Percentiles rank a stretch among this genome's conserved stretches.
These are phyloP conservation scores for Lepidium africanum DNA, from an alignment of 345 rosid genomes.

Conservation along the genomic window DNA sequence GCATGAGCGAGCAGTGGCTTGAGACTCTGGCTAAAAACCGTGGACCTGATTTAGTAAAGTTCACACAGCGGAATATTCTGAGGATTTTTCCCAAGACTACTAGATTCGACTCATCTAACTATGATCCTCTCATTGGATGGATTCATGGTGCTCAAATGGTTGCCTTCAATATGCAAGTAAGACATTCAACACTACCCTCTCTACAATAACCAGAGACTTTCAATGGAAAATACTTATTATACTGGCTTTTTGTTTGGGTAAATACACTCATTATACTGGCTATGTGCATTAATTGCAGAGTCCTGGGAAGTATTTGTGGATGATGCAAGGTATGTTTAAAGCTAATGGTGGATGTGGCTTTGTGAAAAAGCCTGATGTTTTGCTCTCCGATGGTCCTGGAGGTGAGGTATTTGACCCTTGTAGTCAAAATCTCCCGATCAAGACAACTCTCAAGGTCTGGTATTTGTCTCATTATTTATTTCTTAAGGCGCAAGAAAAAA, in stretches of 20 bases:
- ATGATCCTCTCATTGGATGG: conserved; percentile 80
- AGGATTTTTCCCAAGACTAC: conserved; percentile 78
- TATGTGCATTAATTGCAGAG: conserved; percentile 54
- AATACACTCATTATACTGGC: too few species aligned
- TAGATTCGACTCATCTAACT: conserved; percentile 72
- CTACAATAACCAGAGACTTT: neutral
- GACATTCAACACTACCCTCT: neutral
- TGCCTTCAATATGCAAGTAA: conserved; percentile 98
- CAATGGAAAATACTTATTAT: neutral
- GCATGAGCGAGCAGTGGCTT: conserved; percentile 67
- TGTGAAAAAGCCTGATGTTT: conserved; percentile 67
- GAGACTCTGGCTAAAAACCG: conserved; percentile 40
- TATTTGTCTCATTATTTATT: neutral
- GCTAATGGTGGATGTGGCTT: conserved; percentile 85
- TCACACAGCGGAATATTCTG: conserved; percentile 68
- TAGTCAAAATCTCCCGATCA: conserved; percentile 24
- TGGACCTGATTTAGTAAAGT: conserved; percentile 49
- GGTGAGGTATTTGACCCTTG: conserved; percentile 45
- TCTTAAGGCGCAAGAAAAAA: conserved; percentile 6
- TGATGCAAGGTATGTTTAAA: conserved; percentile 87
- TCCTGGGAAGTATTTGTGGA: conserved; percentile 56
- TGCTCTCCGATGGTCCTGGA: conserved; percentile 30
- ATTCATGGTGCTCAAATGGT: conserved; percentile 98
- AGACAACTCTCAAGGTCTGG: conserved; percentile 49
- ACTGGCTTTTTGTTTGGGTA: neutral